phyloP scores from a whole-genome alignment of 345 rosid genomes.

The Eucalyptus sp. region DNA sequence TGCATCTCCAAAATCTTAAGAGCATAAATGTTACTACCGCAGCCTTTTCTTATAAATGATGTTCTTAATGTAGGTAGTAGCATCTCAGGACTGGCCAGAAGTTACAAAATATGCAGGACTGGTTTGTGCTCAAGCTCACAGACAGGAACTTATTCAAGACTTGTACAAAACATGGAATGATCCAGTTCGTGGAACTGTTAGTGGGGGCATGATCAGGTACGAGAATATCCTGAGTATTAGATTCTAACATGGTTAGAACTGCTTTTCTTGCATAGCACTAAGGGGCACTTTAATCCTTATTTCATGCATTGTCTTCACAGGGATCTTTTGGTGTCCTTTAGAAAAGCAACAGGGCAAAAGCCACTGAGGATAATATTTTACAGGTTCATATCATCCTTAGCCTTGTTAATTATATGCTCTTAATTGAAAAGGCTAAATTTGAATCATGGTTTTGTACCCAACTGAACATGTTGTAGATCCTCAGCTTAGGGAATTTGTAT shows the following conservation, averaged over 20 bases:
- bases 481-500: background rate
- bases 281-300: background rate
- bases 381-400: slow-evolving; percentile 31
- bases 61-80: slow-evolving; percentile 63
- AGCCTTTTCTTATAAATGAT: background rate
- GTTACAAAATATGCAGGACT: slow-evolving; percentile 97
- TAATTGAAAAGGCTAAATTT: background rate
- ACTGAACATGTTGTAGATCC: background rate
- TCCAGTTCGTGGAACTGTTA: slow-evolving; percentile 90
- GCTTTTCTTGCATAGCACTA: background rate
- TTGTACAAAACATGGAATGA: slow-evolving; percentile 98
- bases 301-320: slow-evolving; percentile 17
- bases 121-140: slow-evolving; percentile 99
- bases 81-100: slow-evolving; percentile 99
- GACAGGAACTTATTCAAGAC: slow-evolving; percentile 98
- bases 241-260: background rate
- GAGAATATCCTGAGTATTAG: background rate
- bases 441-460: background rate
- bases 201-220: slow-evolving; percentile 99
- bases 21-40: background rate
- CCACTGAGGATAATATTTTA: slow-evolving; percentile 93
- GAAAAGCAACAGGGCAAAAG: slow-evolving; percentile 99
- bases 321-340: slow-evolving; percentile 87
- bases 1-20: background rate
- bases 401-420: background rate